A percentile compares a stretch with the other conserved stretches of the same genome.
Conservation (phyloP, 768 basidiomycete genomes). For the Podaxis rugospora region DNA sequence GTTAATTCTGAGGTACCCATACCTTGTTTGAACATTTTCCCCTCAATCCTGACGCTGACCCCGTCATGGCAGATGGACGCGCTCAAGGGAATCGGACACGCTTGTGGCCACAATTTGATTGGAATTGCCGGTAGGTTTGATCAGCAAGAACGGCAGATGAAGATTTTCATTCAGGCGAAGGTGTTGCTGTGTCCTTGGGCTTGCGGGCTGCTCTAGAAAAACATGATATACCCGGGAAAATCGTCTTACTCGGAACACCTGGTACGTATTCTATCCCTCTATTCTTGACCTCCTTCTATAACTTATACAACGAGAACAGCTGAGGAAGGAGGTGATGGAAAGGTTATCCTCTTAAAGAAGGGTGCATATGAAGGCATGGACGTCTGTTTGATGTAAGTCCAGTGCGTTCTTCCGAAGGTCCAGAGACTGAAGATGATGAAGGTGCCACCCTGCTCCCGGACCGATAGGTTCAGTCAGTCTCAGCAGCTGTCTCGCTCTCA, state of each 20-base stretch:
- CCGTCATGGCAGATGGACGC: slow-evolving; percentile 52
- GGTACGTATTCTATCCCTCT: slow-evolving; percentile 33
- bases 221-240: slow-evolving; percentile 60
- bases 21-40: not conserved
- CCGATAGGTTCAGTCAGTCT: slow-evolving; percentile 66
- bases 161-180: slow-evolving; percentile 23
- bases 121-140: slow-evolving; percentile 47
- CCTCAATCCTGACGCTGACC: not conserved
- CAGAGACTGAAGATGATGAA: slow-evolving; percentile 18
- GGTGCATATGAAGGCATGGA: slow-evolving; percentile 78
- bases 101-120: slow-evolving; percentile 83
- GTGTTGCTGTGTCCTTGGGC: slow-evolving; percentile 68
- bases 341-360: slow-evolving; percentile 60
- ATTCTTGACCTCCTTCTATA: not conserved
- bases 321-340: slow-evolving; percentile 77
- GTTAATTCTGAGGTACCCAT: slow-evolving; percentile 68
- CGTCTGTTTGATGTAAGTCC: slow-evolving; percentile 64
- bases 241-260: slow-evolving; percentile 75
- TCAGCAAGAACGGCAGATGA: not conserved
- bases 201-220: slow-evolving; percentile 60
- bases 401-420: not conserved
- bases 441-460: slow-evolving; percentile 83
- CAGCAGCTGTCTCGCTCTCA: slow-evolving; percentile 58
- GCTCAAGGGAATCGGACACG: slow-evolving; percentile 58
- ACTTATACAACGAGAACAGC: slow-evolving; percentile 33